Evolutionary conservation across 106 monocot genomes (phyloP).

Genomic region (Dendrobium chrysotoxum): DNA sequence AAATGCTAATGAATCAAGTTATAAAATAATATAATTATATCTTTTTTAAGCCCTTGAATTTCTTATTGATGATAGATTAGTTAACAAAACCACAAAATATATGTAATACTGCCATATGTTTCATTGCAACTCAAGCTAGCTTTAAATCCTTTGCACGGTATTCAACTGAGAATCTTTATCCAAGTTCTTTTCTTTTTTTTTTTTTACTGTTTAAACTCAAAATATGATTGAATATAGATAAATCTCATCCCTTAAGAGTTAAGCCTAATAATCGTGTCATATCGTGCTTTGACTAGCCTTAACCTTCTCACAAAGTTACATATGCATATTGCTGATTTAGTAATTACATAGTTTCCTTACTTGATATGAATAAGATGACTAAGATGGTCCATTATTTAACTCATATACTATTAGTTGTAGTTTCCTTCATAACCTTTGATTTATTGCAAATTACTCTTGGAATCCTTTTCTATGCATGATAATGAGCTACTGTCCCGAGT

Average conservation of each 20-base stretch:
- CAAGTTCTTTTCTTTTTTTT: background rate
- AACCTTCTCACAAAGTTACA: background rate
- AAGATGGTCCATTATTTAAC: background rate
- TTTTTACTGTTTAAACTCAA: background rate
- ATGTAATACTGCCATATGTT: background rate
- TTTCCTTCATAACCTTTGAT: too few species aligned
- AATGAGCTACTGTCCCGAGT: too few species aligned
- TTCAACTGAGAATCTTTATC: background rate
- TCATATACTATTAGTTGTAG: background rate
- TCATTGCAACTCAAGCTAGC: background rate
- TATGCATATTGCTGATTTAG: background rate
- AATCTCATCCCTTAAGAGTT: background rate
- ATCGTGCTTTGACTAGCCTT: background rate
- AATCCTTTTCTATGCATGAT: too few species aligned
- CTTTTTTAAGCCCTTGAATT: background rate
- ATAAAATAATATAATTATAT: background rate
- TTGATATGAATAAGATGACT: background rate
- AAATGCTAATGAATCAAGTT: background rate
- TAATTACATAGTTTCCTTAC: background rate
- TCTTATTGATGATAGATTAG: background rate
- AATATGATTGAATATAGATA: slow-evolving; percentile 2
- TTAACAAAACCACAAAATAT: background rate
- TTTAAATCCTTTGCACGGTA: background rate
- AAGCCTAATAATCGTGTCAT: background rate
- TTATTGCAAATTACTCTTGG: too few species aligned